These are phyloP conservation scores for Diaporthe citri DNA, from an alignment of 2,329 filamentous ascomycete genomes.

Conservation along the genomic window DNA sequence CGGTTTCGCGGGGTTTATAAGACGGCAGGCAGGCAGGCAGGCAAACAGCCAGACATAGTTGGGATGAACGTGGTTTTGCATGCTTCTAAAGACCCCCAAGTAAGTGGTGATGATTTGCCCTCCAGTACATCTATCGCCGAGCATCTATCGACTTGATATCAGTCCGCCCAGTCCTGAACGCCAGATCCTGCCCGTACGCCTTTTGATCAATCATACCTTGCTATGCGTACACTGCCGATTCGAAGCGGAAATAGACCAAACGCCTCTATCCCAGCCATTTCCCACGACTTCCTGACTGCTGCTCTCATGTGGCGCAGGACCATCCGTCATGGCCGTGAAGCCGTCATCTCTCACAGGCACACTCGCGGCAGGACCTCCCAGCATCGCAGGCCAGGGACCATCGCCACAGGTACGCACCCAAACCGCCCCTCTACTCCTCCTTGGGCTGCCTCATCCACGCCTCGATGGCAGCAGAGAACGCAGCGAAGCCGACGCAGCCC, in stretches of 20 bases:
- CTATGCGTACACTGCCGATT: constrained; percentile 27
- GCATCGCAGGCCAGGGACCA: background rate
- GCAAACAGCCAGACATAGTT: background rate
- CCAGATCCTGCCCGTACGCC: constrained; percentile 21
- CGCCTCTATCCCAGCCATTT: background rate
- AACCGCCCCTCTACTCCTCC: constrained; percentile 55
- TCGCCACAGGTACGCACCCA: background rate
- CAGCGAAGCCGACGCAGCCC: constrained; percentile 93
- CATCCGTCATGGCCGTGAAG: background rate
- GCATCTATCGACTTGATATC: constrained; percentile 9
- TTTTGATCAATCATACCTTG: constrained; percentile 38
- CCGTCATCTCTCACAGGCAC: background rate
- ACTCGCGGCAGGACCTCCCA: background rate
- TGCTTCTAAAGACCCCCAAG: background rate
- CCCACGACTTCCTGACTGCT: background rate
- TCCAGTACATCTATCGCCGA: constrained; percentile 2
- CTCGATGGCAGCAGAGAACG: constrained; percentile 93
- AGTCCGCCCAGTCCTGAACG: constrained; percentile 39
- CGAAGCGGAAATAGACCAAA: constrained; percentile 5
- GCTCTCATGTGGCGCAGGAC: background rate
- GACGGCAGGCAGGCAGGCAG: background rate
- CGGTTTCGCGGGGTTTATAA: background rate
- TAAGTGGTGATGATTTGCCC: constrained; percentile 25
- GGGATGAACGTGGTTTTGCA: background rate
- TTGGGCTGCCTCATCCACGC: constrained; percentile 86